Evolutionary conservation across 2,329 filamentous ascomycete species (phyloP).

Genomic region (Calonectria pauciramosa): DNA sequence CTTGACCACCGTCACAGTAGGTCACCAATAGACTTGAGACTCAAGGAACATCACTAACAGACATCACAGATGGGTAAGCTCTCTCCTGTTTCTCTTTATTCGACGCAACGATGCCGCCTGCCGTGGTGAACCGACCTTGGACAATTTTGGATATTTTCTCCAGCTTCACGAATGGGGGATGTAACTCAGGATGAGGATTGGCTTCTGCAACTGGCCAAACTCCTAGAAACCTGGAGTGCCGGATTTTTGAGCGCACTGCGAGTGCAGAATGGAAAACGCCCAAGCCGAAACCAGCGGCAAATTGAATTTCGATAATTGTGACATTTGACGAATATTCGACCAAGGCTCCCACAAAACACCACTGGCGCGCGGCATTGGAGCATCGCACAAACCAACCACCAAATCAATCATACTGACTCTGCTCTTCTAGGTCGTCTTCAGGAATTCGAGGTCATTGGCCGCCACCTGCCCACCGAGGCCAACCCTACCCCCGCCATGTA

Average conservation of each 20-base stretch:
- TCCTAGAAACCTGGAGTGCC: neutral
- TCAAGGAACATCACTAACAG: conserved; percentile 54
- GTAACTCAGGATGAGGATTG: conserved; percentile 22
- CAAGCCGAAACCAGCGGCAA: neutral
- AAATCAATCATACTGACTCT: conserved; percentile 48
- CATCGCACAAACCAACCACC: conserved; percentile 1
- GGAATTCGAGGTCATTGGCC: conserved; percentile 99
- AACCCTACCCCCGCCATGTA: conserved; percentile 99
- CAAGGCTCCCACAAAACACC: neutral
- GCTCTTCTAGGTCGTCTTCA: conserved; percentile 88
- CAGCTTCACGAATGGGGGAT: conserved; percentile 11
- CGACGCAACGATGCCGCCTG: conserved; percentile 43
- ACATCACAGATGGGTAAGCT: conserved; percentile 72
- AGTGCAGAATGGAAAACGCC: neutral
- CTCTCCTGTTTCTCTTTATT: conserved; percentile 40
- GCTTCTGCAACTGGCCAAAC: neutral
- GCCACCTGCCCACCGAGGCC: conserved; percentile 97
- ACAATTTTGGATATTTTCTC: conserved; percentile 40
- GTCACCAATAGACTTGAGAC: conserved; percentile 53
- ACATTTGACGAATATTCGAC: conserved; percentile 7
- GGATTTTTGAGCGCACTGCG: neutral
- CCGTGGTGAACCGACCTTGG: conserved; percentile 35
- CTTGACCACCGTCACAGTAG: conserved; percentile 64
- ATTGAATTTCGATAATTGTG: conserved; percentile 14
- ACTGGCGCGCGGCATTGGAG: conserved; percentile 24